phyloP scores from a whole-genome alignment of 805 yeast genomes.

The Teunomyces cretensis region DNA sequence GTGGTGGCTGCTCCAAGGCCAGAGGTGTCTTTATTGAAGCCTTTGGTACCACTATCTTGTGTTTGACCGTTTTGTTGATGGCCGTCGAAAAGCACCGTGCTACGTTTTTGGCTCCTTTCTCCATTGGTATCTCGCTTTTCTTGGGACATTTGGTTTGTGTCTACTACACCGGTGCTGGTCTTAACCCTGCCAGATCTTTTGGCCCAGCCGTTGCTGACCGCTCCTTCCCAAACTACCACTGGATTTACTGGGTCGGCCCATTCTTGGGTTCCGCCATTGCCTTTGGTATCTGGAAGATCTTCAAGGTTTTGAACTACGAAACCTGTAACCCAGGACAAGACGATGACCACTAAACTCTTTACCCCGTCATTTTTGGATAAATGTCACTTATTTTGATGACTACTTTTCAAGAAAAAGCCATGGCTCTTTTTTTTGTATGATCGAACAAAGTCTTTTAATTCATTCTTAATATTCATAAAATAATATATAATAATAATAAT shows the following conservation, averaged over 20 bases:
- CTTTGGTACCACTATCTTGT: constrained; percentile 71
- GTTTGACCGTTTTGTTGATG: constrained; percentile 74
- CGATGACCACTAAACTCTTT: constrained; percentile 39
- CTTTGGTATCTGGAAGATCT: constrained; percentile 61
- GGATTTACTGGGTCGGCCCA: constrained; percentile 95
- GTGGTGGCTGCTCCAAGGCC: constrained; percentile 67
- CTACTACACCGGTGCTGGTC: constrained; percentile 86
- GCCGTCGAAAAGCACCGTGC: constrained; percentile 82
- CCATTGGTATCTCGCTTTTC: constrained; percentile 79
- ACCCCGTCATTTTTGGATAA: background rate
- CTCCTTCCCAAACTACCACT: constrained; percentile 78
- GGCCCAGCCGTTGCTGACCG: constrained; percentile 78
- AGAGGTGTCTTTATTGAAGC: constrained; percentile 83
- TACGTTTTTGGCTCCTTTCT: constrained; percentile 77
- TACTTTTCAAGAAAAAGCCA: no score
- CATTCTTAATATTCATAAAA: background rate
- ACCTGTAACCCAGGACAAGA: constrained; percentile 71
- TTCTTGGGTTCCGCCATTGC: constrained; percentile 68
- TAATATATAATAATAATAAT: background rate
- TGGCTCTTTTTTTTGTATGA: no score
- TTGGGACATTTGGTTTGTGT: constrained; percentile 80
- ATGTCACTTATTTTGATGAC: background rate
- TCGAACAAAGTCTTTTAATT: no score
- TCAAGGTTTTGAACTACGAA: constrained; percentile 67
- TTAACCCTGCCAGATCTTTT: constrained; percentile 86